phyloP scores from a whole-genome alignment of 805 yeast genomes.

The Saccharomycodes ludwigii region DNA sequence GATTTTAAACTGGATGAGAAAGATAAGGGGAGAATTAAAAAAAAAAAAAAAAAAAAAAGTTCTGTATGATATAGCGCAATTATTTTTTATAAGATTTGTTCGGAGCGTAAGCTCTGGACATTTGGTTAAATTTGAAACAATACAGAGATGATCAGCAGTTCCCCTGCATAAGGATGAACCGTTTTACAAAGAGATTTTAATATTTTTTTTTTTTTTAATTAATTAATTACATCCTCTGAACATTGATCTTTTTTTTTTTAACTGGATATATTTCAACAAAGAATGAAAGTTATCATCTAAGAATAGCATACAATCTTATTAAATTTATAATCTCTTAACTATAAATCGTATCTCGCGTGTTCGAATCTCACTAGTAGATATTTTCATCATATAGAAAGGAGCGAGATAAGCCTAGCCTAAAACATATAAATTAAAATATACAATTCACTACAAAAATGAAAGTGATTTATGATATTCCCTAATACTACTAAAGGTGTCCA shows the following conservation, averaged over 20 bases:
- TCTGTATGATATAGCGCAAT: too few species aligned
- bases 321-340: too few species aligned
- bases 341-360: too few species aligned
- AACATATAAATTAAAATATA: background rate
- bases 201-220: conserved; percentile 79
- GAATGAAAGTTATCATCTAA: conserved; percentile 11
- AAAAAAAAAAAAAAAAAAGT: too few species aligned
- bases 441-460: conserved; percentile 8
- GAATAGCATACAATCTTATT: conserved; percentile 1
- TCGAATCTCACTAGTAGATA: too few species aligned
- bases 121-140: conserved; percentile 99
- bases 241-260: conserved; percentile 12
- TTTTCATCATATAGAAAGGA: too few species aligned
- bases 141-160: conserved; percentile 99
- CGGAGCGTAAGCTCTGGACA: too few species aligned
- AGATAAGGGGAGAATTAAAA: too few species aligned
- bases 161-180: conserved; percentile 99
- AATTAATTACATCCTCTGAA: too few species aligned
- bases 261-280: conserved; percentile 9
- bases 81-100: too few species aligned
- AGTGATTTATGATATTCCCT: conserved; percentile 11
- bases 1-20: too few species aligned
- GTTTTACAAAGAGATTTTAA: conserved; percentile 99
- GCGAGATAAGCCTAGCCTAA: too few species aligned
- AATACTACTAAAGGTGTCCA: conserved; percentile 10